phyloP scores from a whole-genome alignment of 1,284 basidiomycete species.

The Termitomyces sp. region DNA sequence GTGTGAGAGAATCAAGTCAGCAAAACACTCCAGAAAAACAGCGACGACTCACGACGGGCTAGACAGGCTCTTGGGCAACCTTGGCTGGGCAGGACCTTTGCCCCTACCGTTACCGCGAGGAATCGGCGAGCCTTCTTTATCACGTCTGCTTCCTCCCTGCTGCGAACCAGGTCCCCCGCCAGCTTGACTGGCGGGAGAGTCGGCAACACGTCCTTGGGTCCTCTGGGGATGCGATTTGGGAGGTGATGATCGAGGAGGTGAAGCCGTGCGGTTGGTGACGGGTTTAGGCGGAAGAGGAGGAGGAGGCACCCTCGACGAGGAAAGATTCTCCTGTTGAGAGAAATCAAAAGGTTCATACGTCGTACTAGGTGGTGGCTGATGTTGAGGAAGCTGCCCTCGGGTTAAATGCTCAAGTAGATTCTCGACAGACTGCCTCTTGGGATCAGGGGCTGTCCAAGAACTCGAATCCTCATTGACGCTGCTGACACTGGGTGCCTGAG shows the following conservation, averaged over 20 bases:
- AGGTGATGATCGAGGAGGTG: slow-evolving; percentile 57
- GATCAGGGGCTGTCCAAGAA: slow-evolving; percentile 51
- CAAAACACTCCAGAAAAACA: not conserved
- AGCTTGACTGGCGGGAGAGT: slow-evolving; percentile 43
- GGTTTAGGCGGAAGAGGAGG: slow-evolving; percentile 52
- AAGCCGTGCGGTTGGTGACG: slow-evolving; percentile 39
- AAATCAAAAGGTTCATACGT: slow-evolving; percentile 48
- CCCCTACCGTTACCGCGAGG: slow-evolving; percentile 44
- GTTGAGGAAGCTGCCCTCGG: slow-evolving; percentile 44
- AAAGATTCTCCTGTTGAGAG: slow-evolving; percentile 40
- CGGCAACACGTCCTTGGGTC: slow-evolving; percentile 35
- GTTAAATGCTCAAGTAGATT: slow-evolving; percentile 70
- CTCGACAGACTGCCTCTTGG: slow-evolving; percentile 74
- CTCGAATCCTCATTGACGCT: slow-evolving; percentile 53
- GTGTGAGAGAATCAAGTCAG: slow-evolving; percentile 13
- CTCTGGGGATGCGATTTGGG: slow-evolving; percentile 50
- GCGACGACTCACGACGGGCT: slow-evolving; percentile 48
- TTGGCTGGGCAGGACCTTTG: slow-evolving; percentile 38
- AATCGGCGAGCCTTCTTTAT: slow-evolving; percentile 66
- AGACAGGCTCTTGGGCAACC: slow-evolving; percentile 42
- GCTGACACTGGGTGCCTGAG: slow-evolving; percentile 36
- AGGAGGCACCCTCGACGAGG: slow-evolving; percentile 31
- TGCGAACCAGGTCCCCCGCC: slow-evolving; percentile 25
- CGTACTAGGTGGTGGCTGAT: slow-evolving; percentile 30
- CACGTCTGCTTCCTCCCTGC: slow-evolving; percentile 37